A percentile compares a stretch with the other conserved stretches of the same genome.
phyloP scores from a whole-genome alignment of 2,329 filamentous ascomycete species.

The Pseudogymnoascus verrucosus region DNA sequence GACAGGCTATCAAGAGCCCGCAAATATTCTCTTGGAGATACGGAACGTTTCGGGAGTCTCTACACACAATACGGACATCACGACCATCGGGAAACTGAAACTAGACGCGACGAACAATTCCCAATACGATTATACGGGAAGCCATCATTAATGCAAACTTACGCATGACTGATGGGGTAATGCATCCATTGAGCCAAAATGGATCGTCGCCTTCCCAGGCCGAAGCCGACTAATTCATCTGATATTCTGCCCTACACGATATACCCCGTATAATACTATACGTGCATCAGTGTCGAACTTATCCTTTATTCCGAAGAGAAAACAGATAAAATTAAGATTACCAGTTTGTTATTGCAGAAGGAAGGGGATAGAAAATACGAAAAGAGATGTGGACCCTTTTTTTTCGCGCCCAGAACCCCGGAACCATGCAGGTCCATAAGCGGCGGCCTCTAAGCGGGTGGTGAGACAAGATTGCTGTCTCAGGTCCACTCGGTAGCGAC shows the following conservation, averaged over 20 bases:
- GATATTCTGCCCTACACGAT: background rate
- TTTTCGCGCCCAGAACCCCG: background rate
- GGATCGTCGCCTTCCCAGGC: background rate
- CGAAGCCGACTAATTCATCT: background rate
- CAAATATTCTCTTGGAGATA: background rate
- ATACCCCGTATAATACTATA: background rate
- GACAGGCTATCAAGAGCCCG: background rate
- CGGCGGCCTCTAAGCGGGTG: slow-evolving; percentile 62
- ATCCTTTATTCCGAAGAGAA: background rate
- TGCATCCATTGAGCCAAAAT: background rate
- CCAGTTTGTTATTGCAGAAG: background rate
- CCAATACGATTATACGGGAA: background rate
- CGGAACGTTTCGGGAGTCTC: background rate
- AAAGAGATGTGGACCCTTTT: background rate
- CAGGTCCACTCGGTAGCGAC: slow-evolving; percentile 2
- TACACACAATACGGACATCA: background rate
- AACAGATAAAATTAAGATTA: background rate
- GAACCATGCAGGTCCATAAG: slow-evolving; percentile 39
- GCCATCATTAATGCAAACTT: slow-evolving; percentile 4
- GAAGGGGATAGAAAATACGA: background rate
- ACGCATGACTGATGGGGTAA: background rate
- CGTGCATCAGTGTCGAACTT: background rate
- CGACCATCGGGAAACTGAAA: background rate
- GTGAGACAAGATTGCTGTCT: background rate
- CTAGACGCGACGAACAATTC: background rate